Conservation (phyloP, 2,329 filamentous ascomycete species). For the Diaporthe eres region DNA sequence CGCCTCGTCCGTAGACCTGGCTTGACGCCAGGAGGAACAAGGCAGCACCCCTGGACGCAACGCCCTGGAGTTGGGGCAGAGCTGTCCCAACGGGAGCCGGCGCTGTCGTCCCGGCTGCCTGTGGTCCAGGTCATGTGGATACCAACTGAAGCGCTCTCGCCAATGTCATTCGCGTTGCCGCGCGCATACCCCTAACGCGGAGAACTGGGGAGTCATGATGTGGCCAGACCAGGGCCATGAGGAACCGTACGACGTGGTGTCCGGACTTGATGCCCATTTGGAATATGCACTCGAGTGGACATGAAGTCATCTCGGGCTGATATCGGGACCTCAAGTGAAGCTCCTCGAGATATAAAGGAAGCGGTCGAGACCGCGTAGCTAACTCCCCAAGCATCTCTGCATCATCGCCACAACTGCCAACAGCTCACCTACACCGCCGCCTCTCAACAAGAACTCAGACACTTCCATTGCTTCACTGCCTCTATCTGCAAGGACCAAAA, state of each 20-base stretch:
- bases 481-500: neutral
- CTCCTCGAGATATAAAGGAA: constrained; percentile 27
- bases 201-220: constrained; percentile 31
- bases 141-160: constrained; percentile 27
- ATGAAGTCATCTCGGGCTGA: constrained; percentile 28
- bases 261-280: constrained; percentile 10
- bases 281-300: constrained; percentile 26
- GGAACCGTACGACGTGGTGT: constrained; percentile 32
- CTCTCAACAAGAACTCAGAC: constrained; percentile 1
- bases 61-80: constrained; percentile 2
- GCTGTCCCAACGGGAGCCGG: neutral
- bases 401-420: constrained; percentile 7
- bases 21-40: constrained; percentile 7
- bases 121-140: constrained; percentile 13
- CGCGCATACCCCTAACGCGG: constrained; percentile 33
- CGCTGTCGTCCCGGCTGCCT: constrained; percentile 5
- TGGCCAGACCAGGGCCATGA: constrained; percentile 24
- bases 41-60: constrained; percentile 22
- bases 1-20: constrained; percentile 1
- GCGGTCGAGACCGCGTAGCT: constrained; percentile 19
- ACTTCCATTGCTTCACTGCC: neutral
- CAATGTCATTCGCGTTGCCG: constrained; percentile 33
- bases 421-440: constrained; percentile 19
- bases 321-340: constrained; percentile 32
- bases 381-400: constrained; percentile 20